Conservation (phyloP, 2,329 filamentous ascomycete genomes). For the Ophiostoma piceae region DNA sequence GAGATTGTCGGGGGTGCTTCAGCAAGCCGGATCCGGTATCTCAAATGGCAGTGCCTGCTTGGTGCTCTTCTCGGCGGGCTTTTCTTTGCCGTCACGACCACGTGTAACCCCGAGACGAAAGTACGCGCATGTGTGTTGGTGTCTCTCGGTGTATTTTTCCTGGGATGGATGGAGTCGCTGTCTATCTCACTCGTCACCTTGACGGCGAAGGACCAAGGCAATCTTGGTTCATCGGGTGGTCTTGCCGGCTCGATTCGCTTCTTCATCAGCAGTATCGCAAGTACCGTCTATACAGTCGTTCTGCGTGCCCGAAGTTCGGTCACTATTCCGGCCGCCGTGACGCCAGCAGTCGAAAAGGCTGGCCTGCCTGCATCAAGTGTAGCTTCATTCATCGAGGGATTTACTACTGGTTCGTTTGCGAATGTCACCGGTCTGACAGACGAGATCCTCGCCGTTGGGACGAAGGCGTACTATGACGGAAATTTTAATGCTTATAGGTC, state of each 20-base stretch:
- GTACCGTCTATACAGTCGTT: constrained; percentile 35
- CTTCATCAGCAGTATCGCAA: constrained; percentile 34
- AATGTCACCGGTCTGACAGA: neutral
- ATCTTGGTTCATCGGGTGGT: constrained; percentile 36
- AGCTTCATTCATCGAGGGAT: neutral
- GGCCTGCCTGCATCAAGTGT: neutral
- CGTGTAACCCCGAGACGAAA: neutral
- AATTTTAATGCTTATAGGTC: constrained; percentile 16
- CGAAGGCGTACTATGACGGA: neutral
- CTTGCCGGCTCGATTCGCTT: constrained; percentile 37
- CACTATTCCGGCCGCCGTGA: constrained; percentile 18
- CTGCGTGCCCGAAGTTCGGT: constrained; percentile 34
- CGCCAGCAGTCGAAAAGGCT: neutral
- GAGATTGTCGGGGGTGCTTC: constrained; percentile 31
- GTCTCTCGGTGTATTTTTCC: constrained; percentile 34
- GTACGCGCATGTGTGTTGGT: constrained; percentile 29
- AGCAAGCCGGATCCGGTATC: constrained; percentile 29
- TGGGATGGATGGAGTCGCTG: constrained; percentile 36
- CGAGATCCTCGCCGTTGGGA: neutral
- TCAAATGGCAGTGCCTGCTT: constrained; percentile 1
- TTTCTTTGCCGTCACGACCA: neutral
- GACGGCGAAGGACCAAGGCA: constrained; percentile 34
- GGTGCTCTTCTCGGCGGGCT: neutral
- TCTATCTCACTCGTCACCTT: constrained; percentile 36
- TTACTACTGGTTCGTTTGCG: neutral